A percentile compares a stretch with the other conserved stretches of the same genome.
phyloP scores from a whole-genome alignment of 1,139 yeast genomes.

The Nadsonia commutata region DNA sequence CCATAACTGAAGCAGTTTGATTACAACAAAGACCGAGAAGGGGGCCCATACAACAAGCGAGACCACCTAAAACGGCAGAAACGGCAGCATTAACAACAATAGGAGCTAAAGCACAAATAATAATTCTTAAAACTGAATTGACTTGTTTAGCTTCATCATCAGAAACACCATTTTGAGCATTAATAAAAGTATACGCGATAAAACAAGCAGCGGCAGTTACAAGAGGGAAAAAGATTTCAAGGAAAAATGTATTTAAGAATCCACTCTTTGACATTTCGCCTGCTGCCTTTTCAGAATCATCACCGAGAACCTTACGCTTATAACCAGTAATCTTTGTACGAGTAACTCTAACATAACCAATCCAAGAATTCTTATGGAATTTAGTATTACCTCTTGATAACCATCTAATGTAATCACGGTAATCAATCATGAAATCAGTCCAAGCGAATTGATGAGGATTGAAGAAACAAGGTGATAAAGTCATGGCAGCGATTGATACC shows the following conservation, averaged over 20 bases:
- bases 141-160: constrained; percentile 33
- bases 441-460: constrained; percentile 98
- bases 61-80: constrained; percentile 43
- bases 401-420: constrained; percentile 98
- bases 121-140: constrained; percentile 71
- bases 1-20: constrained; percentile 94
- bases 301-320: constrained; percentile 80
- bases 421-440: constrained; percentile 97
- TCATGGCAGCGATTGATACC: constrained; percentile 83
- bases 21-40: constrained; percentile 89
- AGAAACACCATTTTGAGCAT: constrained; percentile 92
- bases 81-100: constrained; percentile 77
- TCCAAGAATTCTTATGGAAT: constrained; percentile 99
- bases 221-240: constrained; percentile 75
- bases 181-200: constrained; percentile 82
- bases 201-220: constrained; percentile 83
- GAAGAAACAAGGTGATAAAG: constrained; percentile 87
- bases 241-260: constrained; percentile 69
- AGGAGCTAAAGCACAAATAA: constrained; percentile 85
- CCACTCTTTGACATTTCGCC: constrained; percentile 95
- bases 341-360: constrained; percentile 87
- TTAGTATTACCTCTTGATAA: constrained; percentile 95
- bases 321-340: constrained; percentile 97
- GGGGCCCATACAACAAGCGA: constrained; percentile 98
- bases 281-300: constrained; percentile 86